Evolutionary conservation across 352 stramenopile genomes (phyloP).

Genomic region (Phytopythium delawarense): DNA sequence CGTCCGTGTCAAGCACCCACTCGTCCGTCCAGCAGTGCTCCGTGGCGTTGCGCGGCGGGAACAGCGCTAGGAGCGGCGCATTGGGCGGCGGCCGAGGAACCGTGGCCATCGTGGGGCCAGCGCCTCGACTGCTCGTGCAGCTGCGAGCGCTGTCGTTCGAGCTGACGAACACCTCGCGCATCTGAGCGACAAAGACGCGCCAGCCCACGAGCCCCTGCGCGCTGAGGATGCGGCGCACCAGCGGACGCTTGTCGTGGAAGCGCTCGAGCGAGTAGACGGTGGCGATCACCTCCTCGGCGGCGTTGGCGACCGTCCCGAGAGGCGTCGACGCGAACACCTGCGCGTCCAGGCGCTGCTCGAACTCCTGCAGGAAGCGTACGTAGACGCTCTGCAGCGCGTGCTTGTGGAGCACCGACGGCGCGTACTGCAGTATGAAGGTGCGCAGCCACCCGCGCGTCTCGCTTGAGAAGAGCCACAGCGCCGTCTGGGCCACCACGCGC

Average conservation of each 20-base stretch:
- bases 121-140: neutral
- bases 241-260: slow-evolving; percentile 37
- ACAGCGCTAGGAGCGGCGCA: slow-evolving; percentile 1
- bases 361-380: slow-evolving; percentile 31
- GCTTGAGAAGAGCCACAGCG: slow-evolving; percentile 48
- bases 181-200: slow-evolving; percentile 53
- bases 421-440: slow-evolving; percentile 37
- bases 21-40: slow-evolving; percentile 46
- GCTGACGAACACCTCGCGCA: slow-evolving; percentile 58
- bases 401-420: slow-evolving; percentile 33
- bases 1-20: slow-evolving; percentile 50
- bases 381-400: slow-evolving; percentile 38
- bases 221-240: slow-evolving; percentile 46
- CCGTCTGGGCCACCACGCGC: slow-evolving; percentile 29
- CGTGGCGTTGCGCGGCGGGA: slow-evolving; percentile 20
- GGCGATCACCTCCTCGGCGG: slow-evolving; percentile 59
- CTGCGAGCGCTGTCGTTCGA: neutral
- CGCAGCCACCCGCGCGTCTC: slow-evolving; percentile 39
- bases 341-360: slow-evolving; percentile 41
- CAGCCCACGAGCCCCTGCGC: slow-evolving; percentile 50
- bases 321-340: slow-evolving; percentile 38
- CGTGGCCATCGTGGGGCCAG: neutral
- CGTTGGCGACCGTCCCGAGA: slow-evolving; percentile 34
- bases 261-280: slow-evolving; percentile 51
- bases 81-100: neutral